phyloP scores from a whole-genome alignment of 495 filamentous ascomycete species.

The Aspergillus mulundensis region DNA sequence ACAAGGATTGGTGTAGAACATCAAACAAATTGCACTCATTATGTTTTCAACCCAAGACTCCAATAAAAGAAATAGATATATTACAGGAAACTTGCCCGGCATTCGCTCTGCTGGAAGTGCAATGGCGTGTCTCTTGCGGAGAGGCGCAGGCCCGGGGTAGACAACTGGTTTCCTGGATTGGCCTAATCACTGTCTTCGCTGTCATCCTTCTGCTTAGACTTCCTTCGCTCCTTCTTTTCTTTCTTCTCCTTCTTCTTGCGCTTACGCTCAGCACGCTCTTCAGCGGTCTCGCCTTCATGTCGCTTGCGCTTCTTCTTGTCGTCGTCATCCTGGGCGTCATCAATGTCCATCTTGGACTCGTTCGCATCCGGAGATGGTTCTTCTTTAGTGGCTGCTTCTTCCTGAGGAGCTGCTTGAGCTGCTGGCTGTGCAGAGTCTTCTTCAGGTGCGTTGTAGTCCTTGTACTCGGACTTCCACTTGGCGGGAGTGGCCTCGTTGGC shows the following conservation, averaged over 20 bases:
- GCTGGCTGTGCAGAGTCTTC: constrained; percentile 38
- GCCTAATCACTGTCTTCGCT: constrained; percentile 54
- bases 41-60: constrained; percentile 46
- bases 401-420: constrained; percentile 36
- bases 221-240: constrained; percentile 67
- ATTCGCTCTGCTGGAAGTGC: too few species aligned
- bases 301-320: constrained; percentile 75
- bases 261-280: constrained; percentile 72
- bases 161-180: constrained; percentile 30
- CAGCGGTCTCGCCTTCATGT: constrained; percentile 74
- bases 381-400: constrained; percentile 21
- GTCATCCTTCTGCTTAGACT: constrained; percentile 54
- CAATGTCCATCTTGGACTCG: constrained; percentile 31
- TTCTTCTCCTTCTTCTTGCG: constrained; percentile 70
- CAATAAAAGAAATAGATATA: constrained; percentile 35
- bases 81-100: constrained; percentile 37
- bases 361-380: background rate
- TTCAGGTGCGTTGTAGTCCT: constrained; percentile 68
- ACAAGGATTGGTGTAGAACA: constrained; percentile 7
- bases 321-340: constrained; percentile 42
- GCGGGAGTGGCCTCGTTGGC: constrained; percentile 87
- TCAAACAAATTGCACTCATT: constrained; percentile 25
- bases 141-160: constrained; percentile 1
- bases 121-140: background rate
- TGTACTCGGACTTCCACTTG: constrained; percentile 86